Evolutionary conservation across 768 basidiomycete species (phyloP), one percentile per base, ranked within the genome.

Genomic region (Mycena rebaudengoi): DNA sequence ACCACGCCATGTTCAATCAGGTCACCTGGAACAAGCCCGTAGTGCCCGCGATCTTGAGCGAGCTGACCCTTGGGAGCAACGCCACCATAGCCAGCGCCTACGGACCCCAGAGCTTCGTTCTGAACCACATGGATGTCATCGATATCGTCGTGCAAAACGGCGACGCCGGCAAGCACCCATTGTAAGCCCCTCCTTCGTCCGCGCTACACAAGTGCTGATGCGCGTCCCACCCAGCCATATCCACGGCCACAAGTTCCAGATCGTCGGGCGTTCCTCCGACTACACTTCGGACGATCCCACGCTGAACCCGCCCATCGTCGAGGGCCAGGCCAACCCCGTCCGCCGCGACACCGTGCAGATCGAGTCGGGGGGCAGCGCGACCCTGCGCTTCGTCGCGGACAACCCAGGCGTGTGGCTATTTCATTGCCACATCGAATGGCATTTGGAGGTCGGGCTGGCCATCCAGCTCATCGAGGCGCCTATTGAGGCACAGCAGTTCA

Each of bases 391-490:
- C 69, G 79, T 90, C 46, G 94, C 94, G 1, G 93, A 99, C 74
- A 99, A 99, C 77, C 97, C 97, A 1, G 97, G 97, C 12, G 89
- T 85, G 8, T 96, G 94, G 92, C 75, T 95, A 66, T 85, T 95
- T 74, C 92, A 94, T 74, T 95, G 89, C 73, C 91, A 93, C 76
- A 91, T 92, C 67, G 91, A 94, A 73, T 95, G 94, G 92, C 93
- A 96, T 75, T 78, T 95, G 5, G 85, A 92, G 77, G 80, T 82
- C 54, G 97, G 97, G 10, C 87, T 99, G 30, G 96, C 95, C 0
- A 84, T 92, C 37, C 88, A 91, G 68, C 84, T 99, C 71, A 80
- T 98, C 76, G 91, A 92, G 70, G 94, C 96, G 7, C 94, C 95
- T 0, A 77, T 90, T 7, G 69, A 84, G 48, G 85, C 86, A 3